Evolutionary conservation across 805 yeast genomes (phyloP), one percentile per base, ranked within the genome.

Genomic region (Scheffersomyces ergatensis): DNA sequence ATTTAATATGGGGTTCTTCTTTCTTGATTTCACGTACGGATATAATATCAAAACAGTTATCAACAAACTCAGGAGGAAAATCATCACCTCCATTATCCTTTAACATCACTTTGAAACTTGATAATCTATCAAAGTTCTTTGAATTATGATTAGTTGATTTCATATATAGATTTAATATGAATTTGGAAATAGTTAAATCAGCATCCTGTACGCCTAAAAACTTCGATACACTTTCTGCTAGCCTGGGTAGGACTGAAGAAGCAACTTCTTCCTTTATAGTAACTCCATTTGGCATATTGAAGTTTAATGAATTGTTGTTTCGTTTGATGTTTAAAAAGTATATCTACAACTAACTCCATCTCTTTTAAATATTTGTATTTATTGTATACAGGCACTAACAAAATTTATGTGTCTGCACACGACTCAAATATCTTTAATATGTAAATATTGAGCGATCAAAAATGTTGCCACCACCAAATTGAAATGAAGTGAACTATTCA

Each of bases 41-140:
- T 18, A 48, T 43, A 9, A 47, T 39, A 20, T 48, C 49, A 40
- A 49, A 56, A 6, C 59, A 54, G 6, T 51, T 50, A 12, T 39
- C 39, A 2, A 64, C 44, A 40, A 70, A 68, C 31, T 51, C 56
- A 9, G 32, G 40, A 1, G 74, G 72, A 38, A 70, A 69, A 17
- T 61, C 70, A 9, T 58, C 65, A 4, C 74, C 75, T 1, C 76
- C 74, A 47, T 68, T 68, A n/a, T 54, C 56, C 16, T 45, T 39
- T 14, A 69, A 47, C 7, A 54, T 42, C 24, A 37, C 35, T 19
- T 51, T 37, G 17, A 34, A 39, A 25, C 18, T 21, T 12, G 30
- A 16, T 13, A 34, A 31, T 29, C 25, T 35, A n/a, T 26, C 38
- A 14, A 20, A 24, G 12, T 27, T 24, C n/a, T 36, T 14, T 30